A percentile compares a stretch with the other conserved stretches of the same genome.
These are phyloP conservation scores for Metahyphopichia silvanorum DNA, from an alignment of 805 yeast genomes.

Conservation along the genomic window DNA sequence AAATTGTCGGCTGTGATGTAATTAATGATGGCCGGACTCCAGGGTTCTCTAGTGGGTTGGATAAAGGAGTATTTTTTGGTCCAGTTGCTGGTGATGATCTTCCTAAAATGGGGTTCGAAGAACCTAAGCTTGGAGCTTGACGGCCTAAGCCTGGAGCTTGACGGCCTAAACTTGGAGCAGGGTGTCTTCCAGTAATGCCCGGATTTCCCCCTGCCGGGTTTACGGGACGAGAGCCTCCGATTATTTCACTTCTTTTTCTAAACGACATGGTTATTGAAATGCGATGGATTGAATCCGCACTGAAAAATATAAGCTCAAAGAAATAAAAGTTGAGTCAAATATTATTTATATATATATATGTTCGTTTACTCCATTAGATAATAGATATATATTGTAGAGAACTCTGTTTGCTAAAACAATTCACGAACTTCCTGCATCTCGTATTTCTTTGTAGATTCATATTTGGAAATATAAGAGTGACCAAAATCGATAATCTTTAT, in stretches of 20 bases:
- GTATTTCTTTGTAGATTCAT: too few relatives aligned
- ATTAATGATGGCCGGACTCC: conserved; percentile 74
- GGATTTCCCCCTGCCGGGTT: conserved; percentile 6
- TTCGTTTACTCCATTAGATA: too few relatives aligned
- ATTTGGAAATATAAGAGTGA: too few relatives aligned
- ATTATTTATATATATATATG: too few relatives aligned
- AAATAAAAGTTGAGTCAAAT: too few relatives aligned
- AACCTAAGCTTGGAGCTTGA: conserved; percentile 4
- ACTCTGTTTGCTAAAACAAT: too few relatives aligned
- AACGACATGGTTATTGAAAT: conserved; percentile 30
- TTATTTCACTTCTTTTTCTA: conserved; percentile 40
- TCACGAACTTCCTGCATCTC: too few relatives aligned
- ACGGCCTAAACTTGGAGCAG: conserved; percentile 4
- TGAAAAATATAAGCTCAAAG: too few relatives aligned
- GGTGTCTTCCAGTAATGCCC: conserved; percentile 3
- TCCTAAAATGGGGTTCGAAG: neutral
- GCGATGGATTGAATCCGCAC: too few relatives aligned
- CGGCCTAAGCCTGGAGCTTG: conserved; percentile 4
- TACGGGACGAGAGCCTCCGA: conserved; percentile 11
- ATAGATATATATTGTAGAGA: too few relatives aligned
- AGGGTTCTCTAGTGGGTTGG: conserved; percentile 31
- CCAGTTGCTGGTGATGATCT: conserved; percentile 1
- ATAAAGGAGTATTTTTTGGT: neutral
- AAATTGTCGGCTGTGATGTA: conserved; percentile 70
- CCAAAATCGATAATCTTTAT: too few relatives aligned